Evolutionary conservation across 1,139 yeast genomes (phyloP), one percentile per base, ranked within the genome.

Genomic region (Yamadazyma buinensis): DNA sequence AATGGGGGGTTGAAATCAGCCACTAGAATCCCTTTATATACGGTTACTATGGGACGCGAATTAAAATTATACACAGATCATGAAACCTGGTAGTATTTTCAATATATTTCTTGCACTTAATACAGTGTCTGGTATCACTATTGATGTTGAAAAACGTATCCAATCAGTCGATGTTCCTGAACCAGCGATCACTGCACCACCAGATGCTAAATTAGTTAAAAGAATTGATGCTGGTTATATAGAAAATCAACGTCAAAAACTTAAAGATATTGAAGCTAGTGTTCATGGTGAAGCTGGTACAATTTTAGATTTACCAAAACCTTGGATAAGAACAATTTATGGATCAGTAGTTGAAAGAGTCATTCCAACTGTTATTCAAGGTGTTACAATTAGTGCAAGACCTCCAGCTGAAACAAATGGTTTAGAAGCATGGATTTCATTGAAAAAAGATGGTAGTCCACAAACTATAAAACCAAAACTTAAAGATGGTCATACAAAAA

Each of bases 361-460:
- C 24, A 76, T 80, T 0, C 96, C 96, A 11, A 80, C 90, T 0
- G 86, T 85, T 25, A 74, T 86, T 49, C 86, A 76, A 21, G 92
- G 92, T 15, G 85, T 87, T 34, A 84, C 95, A 0, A 81, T 87
- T 52, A 74, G 79, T 38, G 86, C 82, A 10, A 76, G 79, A 49
- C 95, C 95, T 1, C 76, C 85, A 0, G 55, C 52, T 3, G 75
- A 82, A 8, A 76, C 85, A 15, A 66, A 81, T 42, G 85, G 85
- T 11, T 69, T 84, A 40, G 77, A 79, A 43, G 84, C 84, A n/a
- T 87, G 96, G 96, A 67, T 87, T 32, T 73, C 86, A 2, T 66
- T 87, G 49, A 72, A 86, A 37, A 80, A 81, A 42, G 77, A 81
- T 40, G 96, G 96, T 7, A 57, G 72, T n/a, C 94, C 95, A 35